Percentiles rank a stretch among this genome's conserved stretches.
Conservation (phyloP, 768 basidiomycete species). For the Psilocybe subaeruginosa region DNA sequence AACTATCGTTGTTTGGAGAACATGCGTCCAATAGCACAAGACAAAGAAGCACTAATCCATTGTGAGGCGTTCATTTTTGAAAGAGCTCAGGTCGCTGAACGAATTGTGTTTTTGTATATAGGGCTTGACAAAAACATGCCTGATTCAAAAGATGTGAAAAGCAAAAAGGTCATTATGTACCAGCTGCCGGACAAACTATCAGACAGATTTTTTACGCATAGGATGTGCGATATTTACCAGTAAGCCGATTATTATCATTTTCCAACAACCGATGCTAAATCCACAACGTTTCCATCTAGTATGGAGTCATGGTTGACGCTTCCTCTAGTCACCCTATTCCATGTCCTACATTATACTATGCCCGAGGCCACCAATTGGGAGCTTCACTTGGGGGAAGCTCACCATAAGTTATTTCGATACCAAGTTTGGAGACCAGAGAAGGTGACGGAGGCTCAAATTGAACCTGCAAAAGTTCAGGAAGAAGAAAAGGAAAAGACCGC, state of each 20-base stretch:
- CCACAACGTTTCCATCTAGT: slow-evolving; percentile 9
- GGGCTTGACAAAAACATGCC: slow-evolving; percentile 7
- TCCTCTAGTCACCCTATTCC: slow-evolving; percentile 21
- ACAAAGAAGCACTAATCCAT: neutral
- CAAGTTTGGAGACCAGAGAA: slow-evolving; percentile 13
- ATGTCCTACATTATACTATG: slow-evolving; percentile 16
- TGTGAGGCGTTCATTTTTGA: slow-evolving; percentile 1
- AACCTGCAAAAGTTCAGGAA: too few relatives aligned
- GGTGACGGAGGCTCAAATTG: too few relatives aligned
- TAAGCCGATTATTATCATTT: slow-evolving; percentile 3
- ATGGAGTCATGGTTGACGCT: slow-evolving; percentile 20
- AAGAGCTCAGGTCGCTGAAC: neutral
- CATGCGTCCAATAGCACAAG: slow-evolving; percentile 40
- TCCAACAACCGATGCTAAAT: slow-evolving; percentile 5
- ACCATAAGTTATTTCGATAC: slow-evolving; percentile 19
- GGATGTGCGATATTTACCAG: slow-evolving; percentile 30
- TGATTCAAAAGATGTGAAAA: neutral
- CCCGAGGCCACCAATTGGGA: neutral
- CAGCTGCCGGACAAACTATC: slow-evolving; percentile 5
- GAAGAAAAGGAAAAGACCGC: neutral
- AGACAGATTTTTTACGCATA: slow-evolving; percentile 9
- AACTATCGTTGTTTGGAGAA: slow-evolving; percentile 54
- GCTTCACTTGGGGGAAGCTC: neutral
- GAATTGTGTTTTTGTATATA: neutral
- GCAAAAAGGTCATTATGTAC: neutral